Base-by-base conservation (phyloP, 164 flowering plant genomes). In the Amborella trichopoda region DNA sequence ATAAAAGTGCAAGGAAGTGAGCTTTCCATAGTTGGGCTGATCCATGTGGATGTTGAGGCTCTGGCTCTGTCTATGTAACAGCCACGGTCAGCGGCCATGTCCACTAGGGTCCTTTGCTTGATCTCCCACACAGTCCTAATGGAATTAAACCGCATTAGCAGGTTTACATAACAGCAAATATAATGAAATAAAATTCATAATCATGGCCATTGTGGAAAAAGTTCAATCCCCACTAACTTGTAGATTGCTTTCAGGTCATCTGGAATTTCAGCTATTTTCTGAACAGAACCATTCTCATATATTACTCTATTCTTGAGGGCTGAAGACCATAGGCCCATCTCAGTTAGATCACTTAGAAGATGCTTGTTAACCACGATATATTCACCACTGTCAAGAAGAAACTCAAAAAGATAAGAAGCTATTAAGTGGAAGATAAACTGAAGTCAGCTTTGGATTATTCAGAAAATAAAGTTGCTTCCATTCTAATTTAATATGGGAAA, bases 61-160 rank as follows among this genome's bases (percentile, higher is more conserved):
- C 52, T 80, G 85, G 50, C 89, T 78, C 64, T 83, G 94, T 55
- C 88, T 28, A 83, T 77, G 60, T 52, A 83, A 53, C 83, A 74
- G 24, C 85, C 85, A 24, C 94, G 75, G 51, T 83, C 80, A 37
- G 67, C 86, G 39, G 89, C 94, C 89, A 83, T 80, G 47, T 83
- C 86, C 44, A 83, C 88, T 53, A 83, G 38, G 2, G 80, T 68
- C 60, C 55, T 69, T 53, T 83, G 94, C 66, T 76, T 83, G 48
- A 83, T 83, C 71, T 82, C 93, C 93, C 93, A 82, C 43, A 82
- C 93, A 55, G 85, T 81, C 64, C 82, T 75, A 67, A 25, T 23
- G n/a, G n/a, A n/a, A n/a, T 13, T 11, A 17, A 6, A 21, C 3
- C 33, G 20, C 17, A 23, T 49, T 18, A 13, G 36, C 25, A 41